phyloP scores from a whole-genome alignment of 2,329 filamentous ascomycete genomes.

The Aquanectria penicillioides region DNA sequence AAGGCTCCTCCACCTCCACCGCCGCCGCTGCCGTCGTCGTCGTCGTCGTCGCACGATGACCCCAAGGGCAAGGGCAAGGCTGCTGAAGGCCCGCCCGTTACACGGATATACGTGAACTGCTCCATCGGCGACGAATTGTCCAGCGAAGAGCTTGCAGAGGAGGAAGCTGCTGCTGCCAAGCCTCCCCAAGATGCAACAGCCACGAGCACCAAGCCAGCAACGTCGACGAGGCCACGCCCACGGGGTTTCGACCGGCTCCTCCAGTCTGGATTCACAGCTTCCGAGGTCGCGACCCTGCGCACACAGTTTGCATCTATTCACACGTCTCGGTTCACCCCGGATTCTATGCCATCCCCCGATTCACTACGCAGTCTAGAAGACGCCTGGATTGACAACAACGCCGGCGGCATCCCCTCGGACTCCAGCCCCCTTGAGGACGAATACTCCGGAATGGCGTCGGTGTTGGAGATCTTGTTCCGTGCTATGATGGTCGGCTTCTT shows the following conservation, averaged over 20 bases:
- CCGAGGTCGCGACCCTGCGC: constrained; percentile 85
- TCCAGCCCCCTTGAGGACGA: constrained; percentile 55
- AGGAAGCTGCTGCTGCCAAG: constrained; percentile 61
- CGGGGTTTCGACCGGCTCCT: constrained; percentile 91
- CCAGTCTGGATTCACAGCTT: constrained; percentile 79
- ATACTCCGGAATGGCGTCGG: constrained; percentile 59
- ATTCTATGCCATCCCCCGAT: constrained; percentile 85
- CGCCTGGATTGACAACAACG: constrained; percentile 84
- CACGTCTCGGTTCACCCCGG: constrained; percentile 82
- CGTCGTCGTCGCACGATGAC: constrained; percentile 55
- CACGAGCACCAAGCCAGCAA: constrained; percentile 45
- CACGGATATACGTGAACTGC: constrained; percentile 90
- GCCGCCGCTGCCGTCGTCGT: constrained; percentile 58
- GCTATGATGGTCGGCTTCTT: constrained; percentile 94
- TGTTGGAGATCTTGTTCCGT: constrained; percentile 86
- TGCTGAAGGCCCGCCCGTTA: constrained; percentile 58
- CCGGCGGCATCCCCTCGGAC: constrained; percentile 51
- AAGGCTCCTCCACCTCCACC: constrained; percentile 70
- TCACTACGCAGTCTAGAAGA: constrained; percentile 85
- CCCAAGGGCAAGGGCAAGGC: constrained; percentile 68
- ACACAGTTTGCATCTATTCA: constrained; percentile 91
- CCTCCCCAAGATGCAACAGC: constrained; percentile 59
- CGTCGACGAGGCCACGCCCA: constrained; percentile 47
- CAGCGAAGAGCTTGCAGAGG: constrained; percentile 73
- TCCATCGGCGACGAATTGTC: constrained; percentile 84